Conservation (phyloP, 768 basidiomycete genomes). For the Amyloporia xantha region DNA sequence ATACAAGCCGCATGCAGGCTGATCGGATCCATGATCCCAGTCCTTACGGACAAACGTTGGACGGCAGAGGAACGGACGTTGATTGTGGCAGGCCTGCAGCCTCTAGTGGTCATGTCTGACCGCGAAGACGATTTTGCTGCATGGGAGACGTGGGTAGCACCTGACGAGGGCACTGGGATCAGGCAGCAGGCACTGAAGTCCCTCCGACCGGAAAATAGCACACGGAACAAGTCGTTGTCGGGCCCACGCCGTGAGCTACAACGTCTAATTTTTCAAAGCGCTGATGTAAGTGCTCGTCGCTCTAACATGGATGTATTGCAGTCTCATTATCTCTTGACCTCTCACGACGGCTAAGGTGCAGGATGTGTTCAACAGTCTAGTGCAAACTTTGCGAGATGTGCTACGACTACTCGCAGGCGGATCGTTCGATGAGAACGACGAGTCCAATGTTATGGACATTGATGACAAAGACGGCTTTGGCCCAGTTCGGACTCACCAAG, state of each 20-base stretch:
- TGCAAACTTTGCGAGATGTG: conserved; percentile 30
- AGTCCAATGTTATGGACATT: conserved; percentile 24
- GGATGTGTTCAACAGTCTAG: conserved; percentile 20
- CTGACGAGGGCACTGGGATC: conserved; percentile 52
- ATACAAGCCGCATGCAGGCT: conserved; percentile 58
- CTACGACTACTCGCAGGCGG: conserved; percentile 34
- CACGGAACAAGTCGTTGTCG: conserved; percentile 7
- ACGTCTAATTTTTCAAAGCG: conserved; percentile 55
- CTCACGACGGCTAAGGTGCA: conserved; percentile 61
- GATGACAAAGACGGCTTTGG: conserved; percentile 55
- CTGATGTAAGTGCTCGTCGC: conserved; percentile 55
- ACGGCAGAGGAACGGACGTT: conserved; percentile 54
- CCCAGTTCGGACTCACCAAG: conserved; percentile 36
- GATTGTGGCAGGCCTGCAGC: conserved; percentile 61
- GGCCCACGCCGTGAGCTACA: conserved; percentile 39
- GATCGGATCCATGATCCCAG: conserved; percentile 31
- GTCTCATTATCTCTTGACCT: no score
- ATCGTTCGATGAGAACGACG: conserved; percentile 13
- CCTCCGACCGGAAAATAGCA: conserved; percentile 20
- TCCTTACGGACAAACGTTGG: conserved; percentile 44
- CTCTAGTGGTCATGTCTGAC: conserved; percentile 43
- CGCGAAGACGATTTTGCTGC: conserved; percentile 16
- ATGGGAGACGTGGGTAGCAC: conserved; percentile 44
- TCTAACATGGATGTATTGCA: no score
- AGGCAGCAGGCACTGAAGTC: conserved; percentile 42